Evolutionary conservation across 2,329 filamentous ascomycete species (phyloP).

Genomic region (Xylaria sp.): DNA sequence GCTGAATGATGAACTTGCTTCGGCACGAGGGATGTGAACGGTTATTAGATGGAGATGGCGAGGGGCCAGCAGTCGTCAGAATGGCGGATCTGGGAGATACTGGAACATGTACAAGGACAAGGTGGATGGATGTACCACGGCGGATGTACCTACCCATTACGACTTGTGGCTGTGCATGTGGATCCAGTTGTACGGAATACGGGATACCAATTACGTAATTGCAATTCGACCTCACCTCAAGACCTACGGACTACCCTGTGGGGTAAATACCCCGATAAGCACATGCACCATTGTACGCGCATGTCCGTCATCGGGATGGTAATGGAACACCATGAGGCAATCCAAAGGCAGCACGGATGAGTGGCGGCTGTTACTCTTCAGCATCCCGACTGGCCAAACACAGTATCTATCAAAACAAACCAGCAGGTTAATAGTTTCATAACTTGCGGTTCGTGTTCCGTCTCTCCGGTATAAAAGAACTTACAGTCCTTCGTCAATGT

Average conservation of each 20-base stretch:
- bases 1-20: not conserved
- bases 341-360: no score
- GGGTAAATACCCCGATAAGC: not conserved
- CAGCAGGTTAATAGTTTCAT: no score
- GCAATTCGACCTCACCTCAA: no score
- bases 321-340: not conserved
- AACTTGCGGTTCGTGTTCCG: no score
- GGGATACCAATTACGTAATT: not conserved
- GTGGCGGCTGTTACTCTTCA: no score
- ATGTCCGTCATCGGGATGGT: not conserved
- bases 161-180: not conserved
- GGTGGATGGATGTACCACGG: slow-evolving; percentile 3
- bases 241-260: no score
- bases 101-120: not conserved
- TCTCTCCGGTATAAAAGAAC: no score
- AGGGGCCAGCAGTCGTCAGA: not conserved
- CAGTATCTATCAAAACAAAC: no score
- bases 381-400: no score
- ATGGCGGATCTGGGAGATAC: not conserved
- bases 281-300: not conserved
- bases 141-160: not conserved
- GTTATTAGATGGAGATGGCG: slow-evolving; percentile 7
- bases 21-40: not conserved
- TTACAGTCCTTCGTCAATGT: no score
- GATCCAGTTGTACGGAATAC: not conserved